A percentile compares a stretch with the other conserved stretches of the same genome.
Evolutionary conservation across 352 stramenopile genomes (phyloP).

Genomic region (Globisporangium apiculatum): DNA sequence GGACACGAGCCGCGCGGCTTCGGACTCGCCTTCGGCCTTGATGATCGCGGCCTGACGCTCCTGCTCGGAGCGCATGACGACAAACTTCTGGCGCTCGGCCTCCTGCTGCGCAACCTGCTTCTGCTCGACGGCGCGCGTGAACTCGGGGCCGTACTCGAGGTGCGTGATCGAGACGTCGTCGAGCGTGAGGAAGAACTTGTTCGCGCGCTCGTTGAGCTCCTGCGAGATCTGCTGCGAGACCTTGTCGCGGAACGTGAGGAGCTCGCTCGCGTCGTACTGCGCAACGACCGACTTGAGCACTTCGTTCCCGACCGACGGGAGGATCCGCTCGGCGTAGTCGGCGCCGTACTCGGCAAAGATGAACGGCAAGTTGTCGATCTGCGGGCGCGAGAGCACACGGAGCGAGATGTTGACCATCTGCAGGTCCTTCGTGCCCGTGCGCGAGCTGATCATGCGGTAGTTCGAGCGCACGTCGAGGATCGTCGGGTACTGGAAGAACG

Average conservation of each 20-base stretch:
- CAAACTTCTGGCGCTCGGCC: conserved; percentile 98
- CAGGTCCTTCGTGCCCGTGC: conserved; percentile 98
- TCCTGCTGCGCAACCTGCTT: conserved; percentile 99
- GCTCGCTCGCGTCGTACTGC: conserved; percentile 99
- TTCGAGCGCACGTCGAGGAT: conserved; percentile 98
- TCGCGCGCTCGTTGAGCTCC: conserved; percentile 94
- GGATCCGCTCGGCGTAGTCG: conserved; percentile 98
- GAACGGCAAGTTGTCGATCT: conserved; percentile 91
- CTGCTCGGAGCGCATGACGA: conserved; percentile 99
- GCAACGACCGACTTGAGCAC: conserved; percentile 92
- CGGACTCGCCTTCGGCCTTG: conserved; percentile 95
- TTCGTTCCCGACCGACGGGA: conserved; percentile 98
- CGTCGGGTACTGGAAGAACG: conserved; percentile 95
- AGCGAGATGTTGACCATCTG: conserved; percentile 99
- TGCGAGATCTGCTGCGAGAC: conserved; percentile 96
- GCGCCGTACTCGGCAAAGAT: conserved; percentile 97
- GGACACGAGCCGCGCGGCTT: conserved; percentile 97
- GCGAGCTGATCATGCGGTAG: conserved; percentile 95
- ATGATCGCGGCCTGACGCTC: conserved; percentile 92
- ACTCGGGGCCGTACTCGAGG: conserved; percentile 98
- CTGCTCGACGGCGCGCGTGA: conserved; percentile 98
- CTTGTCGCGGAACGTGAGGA: conserved; percentile 98
- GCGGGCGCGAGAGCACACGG: conserved; percentile 92
- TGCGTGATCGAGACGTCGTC: conserved; percentile 99
- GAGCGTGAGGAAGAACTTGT: conserved; percentile 97